Base-by-base conservation (phyloP, 257 asterid species). In the Solanum microdontum region DNA sequence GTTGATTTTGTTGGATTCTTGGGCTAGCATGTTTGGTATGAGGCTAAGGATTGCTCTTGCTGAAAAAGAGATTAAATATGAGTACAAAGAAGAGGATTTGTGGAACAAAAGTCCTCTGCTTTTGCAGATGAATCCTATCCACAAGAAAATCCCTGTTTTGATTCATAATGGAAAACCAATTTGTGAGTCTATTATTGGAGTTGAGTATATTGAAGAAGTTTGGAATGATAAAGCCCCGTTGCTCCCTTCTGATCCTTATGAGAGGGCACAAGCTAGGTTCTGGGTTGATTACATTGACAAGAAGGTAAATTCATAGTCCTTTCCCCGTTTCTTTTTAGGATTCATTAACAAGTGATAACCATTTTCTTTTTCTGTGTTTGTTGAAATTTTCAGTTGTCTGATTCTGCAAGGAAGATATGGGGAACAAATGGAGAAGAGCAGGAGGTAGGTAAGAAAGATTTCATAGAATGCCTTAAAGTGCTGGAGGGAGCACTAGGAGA, bases 21-120 rank as follows among this genome's bases (percentile, higher is more conserved):
- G 90, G 90, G 3, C 84, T 1, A 90, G 92, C 70, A 84, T 80
- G 88, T 88, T 87, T 64, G 90, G 88, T 4, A 80, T 88, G 74
- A 88, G 92, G 73, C 83, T 85, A 4, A 88, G 86, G 87, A 85
- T 90, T 32, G 90, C 91, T 40, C 88, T 90, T 19, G 84, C 40
- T 11, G 92, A 90, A 84, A 90, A 90, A 48, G 92, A 88, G 5
- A 39, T 90, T 0, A 79, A 51, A 9, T 87, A 87, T 64, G 90
- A 90, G 32, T 83, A 70, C 85, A 87, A 11, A 33, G 88, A 87
- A n/a, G 89, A 90, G 79, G 86, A 88, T 11, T 87, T 88, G 75
- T 3, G 17, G 72, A 66, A 26, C 11, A 68, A 68, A 26, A 68
- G 74, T 12, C 36, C 34, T 26, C 74, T 68, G 36, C 74, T 68